Percentiles rank a stretch among this genome's conserved stretches.
These are phyloP conservation scores for Psilocybe mexicana DNA, from an alignment of 1,284 basidiomycete genomes.

Conservation along the genomic window DNA sequence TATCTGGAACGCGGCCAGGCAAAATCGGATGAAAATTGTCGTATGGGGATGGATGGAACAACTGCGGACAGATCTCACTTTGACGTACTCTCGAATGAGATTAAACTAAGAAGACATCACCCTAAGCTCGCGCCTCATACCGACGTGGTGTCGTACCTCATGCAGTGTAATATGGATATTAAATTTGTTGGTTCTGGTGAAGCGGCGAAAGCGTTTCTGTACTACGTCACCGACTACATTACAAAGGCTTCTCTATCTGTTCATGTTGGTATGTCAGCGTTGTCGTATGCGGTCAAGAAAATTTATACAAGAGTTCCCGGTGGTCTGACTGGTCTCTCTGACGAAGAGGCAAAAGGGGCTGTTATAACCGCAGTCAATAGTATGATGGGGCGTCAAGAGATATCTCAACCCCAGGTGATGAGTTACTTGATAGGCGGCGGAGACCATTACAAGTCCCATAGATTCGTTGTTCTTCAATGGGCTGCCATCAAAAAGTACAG, in stretches of 20 bases:
- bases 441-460: slow-evolving; percentile 26
- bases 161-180: slow-evolving; percentile 32
- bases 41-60: slow-evolving; percentile 15
- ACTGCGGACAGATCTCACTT: not conserved
- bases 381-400: slow-evolving; percentile 22
- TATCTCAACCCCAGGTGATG: slow-evolving; percentile 28
- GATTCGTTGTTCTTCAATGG: slow-evolving; percentile 19
- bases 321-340: not conserved
- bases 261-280: slow-evolving; percentile 21
- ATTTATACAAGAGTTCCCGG: not conserved
- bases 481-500: not conserved
- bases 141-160: not conserved
- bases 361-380: slow-evolving; percentile 10
- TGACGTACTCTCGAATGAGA: not conserved
- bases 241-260: slow-evolving; percentile 25
- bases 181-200: slow-evolving; percentile 32
- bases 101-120: not conserved
- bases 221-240: slow-evolving; percentile 33
- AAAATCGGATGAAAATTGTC: slow-evolving; percentile 9
- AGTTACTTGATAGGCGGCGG: slow-evolving; percentile 25
- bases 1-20: slow-evolving; percentile 8
- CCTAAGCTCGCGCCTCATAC: slow-evolving; percentile 3
- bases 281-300: slow-evolving; percentile 23
- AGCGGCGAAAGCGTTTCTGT: slow-evolving; percentile 29
- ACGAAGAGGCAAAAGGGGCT: not conserved